Evolutionary conservation across 2,329 filamentous ascomycete genomes (phyloP), one percentile per base, ranked within the genome.

Genomic region (Byssothecium circinans): DNA sequence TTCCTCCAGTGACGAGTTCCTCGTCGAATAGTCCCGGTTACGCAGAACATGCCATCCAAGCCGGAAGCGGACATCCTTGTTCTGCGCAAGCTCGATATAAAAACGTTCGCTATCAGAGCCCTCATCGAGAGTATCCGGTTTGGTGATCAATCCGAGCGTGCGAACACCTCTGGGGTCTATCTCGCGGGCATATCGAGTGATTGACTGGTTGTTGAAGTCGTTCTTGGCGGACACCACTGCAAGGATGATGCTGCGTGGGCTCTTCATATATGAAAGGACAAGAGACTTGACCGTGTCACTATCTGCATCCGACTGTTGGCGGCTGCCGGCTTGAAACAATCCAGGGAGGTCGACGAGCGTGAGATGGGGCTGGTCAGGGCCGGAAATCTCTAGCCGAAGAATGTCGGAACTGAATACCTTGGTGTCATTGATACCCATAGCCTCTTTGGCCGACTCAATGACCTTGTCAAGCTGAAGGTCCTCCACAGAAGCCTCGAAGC

Each of bases 181-280:
- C 25, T 68, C 51, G n/a, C 73, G 68, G 0, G 74, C 74, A 10
- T 75, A 77, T 20, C 76, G 73, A 0, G 80, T 69, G 2, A 88
- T 77, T 1, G 73, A 68, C 56, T 88, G 83, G 17, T 82, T 78
- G 8, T 78, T 78, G 54, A 78, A 74, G 35, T 82, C 75, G 12
- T 71, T 67, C 43, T 68, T 69, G 0, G 72, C 70, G 1, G 67
- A 70, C 0, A 74, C 58, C 0, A 75, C 68, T 1, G 80, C 78
- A 0, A 86, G 67, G 1, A 85, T 81, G 44, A 87, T 82, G 56
- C 76, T 85, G n/a, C 81, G 75, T 11, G 70, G 60, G 22, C 79
- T n/a, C 59, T 59, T 57, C 74, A 87, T 83, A 54, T 88, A 88
- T 0, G 66, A 65, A 2, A 77, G 60, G 0, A 78, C 74, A n/a